Conservation (phyloP, 2,329 filamentous ascomycete species). For the Diaporthe sp. region DNA sequence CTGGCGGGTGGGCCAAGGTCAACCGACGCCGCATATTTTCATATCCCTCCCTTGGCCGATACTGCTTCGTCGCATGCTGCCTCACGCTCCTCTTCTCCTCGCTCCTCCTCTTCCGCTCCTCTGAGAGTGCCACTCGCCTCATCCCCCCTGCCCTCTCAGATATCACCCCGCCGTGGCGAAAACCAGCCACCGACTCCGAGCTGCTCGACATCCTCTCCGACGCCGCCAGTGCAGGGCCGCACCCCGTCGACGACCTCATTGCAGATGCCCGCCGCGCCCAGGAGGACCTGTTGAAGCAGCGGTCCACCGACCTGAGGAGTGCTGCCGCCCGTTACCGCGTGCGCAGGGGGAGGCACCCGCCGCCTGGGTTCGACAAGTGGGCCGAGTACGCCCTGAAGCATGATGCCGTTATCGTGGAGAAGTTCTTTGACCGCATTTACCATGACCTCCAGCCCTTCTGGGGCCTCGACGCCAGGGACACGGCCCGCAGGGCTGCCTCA, state of each 20-base stretch:
- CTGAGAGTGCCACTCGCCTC: slow-evolving; percentile 13
- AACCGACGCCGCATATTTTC: slow-evolving; percentile 29
- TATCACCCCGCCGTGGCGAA: slow-evolving; percentile 31
- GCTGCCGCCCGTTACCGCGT: slow-evolving; percentile 58
- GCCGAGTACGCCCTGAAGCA: slow-evolving; percentile 55
- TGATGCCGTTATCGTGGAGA: slow-evolving; percentile 56
- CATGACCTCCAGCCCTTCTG: slow-evolving; percentile 65
- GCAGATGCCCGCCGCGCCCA: slow-evolving; percentile 51
- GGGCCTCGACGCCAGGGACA: slow-evolving; percentile 56
- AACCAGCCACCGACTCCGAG: slow-evolving; percentile 35
- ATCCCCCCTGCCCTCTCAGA: slow-evolving; percentile 28
- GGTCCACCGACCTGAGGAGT: slow-evolving; percentile 53
- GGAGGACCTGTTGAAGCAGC: slow-evolving; percentile 50
- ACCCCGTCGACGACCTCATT: slow-evolving; percentile 59
- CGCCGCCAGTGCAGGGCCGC: slow-evolving; percentile 37
- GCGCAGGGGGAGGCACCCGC: slow-evolving; percentile 59
- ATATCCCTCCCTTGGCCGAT: slow-evolving; percentile 24
- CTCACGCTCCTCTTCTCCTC: slow-evolving; percentile 31
- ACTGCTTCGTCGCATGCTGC: slow-evolving; percentile 30
- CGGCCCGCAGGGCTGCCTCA: slow-evolving; percentile 48
- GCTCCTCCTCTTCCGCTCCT: slow-evolving; percentile 33
- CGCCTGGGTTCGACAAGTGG: slow-evolving; percentile 60
- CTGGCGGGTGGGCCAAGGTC: slow-evolving; percentile 29
- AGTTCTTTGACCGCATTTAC: slow-evolving; percentile 65
- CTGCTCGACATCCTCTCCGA: slow-evolving; percentile 33